Evolutionary conservation across 2,329 filamentous ascomycete genomes (phyloP), one percentile per base, ranked within the genome.

Genomic region (Alternaria ventricosa): DNA sequence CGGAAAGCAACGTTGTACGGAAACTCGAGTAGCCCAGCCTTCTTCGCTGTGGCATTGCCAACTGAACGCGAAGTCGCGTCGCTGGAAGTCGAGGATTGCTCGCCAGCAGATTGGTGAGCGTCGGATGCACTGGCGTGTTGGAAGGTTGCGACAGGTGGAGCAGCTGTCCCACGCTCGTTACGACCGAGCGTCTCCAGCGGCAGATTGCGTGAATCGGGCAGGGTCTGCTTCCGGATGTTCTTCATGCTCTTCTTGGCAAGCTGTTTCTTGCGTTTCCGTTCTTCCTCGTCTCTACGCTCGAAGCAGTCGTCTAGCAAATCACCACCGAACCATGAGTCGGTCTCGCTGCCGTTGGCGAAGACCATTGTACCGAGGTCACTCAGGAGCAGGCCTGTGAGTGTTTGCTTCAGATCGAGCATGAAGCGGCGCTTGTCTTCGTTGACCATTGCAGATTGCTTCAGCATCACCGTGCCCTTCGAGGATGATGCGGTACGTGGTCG

Each of bases 361-460:
- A 97, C 90, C 28, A 93, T 87, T 44, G 90, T 94, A 6, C 94
- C 94, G 5, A 98, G 85, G 77, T 99, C 96, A 54, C 95, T 98
- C 25, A 98, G 82, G 2, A 98, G 82, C 18, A 99, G 84, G 67
- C 93, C 94, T 2, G 91, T 95, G 43, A 98, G 82, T 0, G 90
- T 92, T 75, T 94, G 92, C 71, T 90, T 90, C 28, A 97, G 83
- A 28, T 93, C 90, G 8, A 88, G 84, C 57, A 97, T 82, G 78
- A 97, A 97, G n/a, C 85, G 86, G 4, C 87, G 84, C 81, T 96
- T 96, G 47, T 93, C 91, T 62, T 92, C 88, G 80, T 75, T 87
- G 75, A 73, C 86, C 79, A 75, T 87, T 43, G 83, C 81, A 51
- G 84, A 83, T 60, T 82, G 83, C 70, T 83, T 89, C 66, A 89